phyloP scores from a whole-genome alignment of 345 rosid genomes.

The Linum tenue region DNA sequence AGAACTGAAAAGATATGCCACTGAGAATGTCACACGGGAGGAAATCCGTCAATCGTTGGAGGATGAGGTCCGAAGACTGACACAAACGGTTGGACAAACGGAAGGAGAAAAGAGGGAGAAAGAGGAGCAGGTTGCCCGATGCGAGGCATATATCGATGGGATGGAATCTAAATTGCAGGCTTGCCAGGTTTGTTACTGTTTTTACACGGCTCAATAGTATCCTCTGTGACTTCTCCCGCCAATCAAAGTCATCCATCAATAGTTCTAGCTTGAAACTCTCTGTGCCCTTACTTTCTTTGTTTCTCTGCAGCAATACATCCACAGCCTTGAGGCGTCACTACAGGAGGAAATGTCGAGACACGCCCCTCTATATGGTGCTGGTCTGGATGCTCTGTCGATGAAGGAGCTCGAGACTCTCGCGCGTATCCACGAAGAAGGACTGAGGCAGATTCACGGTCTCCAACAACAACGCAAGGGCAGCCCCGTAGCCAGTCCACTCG shows the following conservation, averaged over 20 bases:
- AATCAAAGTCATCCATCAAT: background rate
- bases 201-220: background rate
- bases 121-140: conserved; percentile 82
- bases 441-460: conserved; percentile 68
- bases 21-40: conserved; percentile 76
- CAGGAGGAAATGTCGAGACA: conserved; percentile 86
- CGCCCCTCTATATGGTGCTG: conserved; percentile 95
- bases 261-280: background rate
- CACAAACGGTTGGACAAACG: conserved; percentile 81
- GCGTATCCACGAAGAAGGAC: conserved; percentile 90
- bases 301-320: conserved; percentile 71
- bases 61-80: conserved; percentile 74
- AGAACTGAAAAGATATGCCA: conserved; percentile 71
- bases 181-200: conserved; percentile 57
- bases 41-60: conserved; percentile 89
- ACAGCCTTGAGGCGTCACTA: conserved; percentile 57
- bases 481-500: conserved; percentile 62
- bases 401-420: conserved; percentile 81
- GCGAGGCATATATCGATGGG: conserved; percentile 87
- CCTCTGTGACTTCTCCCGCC: background rate
- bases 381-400: conserved; percentile 81
- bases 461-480: conserved; percentile 76
- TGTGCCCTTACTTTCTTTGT: background rate
- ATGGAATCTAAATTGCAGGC: conserved; percentile 84
- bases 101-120: conserved; percentile 92